A percentile compares a stretch with the other conserved stretches of the same genome.
Conservation (phyloP, 257 asterid genomes). For the Marsdenia floribunda region DNA sequence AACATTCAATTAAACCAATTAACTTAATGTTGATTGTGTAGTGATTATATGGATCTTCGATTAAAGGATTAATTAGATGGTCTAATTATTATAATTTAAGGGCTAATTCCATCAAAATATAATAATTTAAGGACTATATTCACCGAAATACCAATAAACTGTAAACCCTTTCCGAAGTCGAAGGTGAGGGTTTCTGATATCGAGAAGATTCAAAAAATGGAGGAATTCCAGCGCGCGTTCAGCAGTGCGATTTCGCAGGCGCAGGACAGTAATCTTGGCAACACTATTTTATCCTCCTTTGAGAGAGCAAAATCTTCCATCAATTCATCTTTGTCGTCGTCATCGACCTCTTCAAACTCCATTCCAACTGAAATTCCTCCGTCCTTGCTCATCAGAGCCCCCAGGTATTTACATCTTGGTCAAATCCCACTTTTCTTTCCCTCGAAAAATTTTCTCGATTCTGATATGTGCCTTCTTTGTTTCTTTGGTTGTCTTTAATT, state of each 20-base stretch:
- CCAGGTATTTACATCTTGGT: conserved; percentile 35
- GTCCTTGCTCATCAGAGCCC: conserved; percentile 41
- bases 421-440: not conserved
- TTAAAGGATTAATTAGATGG: too few species aligned
- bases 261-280: conserved; percentile 34
- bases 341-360: conserved; percentile 23
- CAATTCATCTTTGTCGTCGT: conserved; percentile 17
- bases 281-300: conserved; percentile 41
- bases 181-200: not conserved
- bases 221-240: conserved; percentile 46
- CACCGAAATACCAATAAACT: too few species aligned
- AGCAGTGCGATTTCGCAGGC: conserved; percentile 45
- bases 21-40: too few species aligned
- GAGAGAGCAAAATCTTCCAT: conserved; percentile 37
- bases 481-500: not conserved
- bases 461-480: not conserved
- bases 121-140: too few species aligned
- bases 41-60: too few species aligned
- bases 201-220: conserved; percentile 27
- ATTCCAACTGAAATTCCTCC: conserved; percentile 37
- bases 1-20: too few species aligned
- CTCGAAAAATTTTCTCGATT: not conserved
- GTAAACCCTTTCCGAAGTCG: not conserved
- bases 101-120: too few species aligned
- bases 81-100: too few species aligned